Percentiles rank a stretch among this genome's conserved stretches.
Conservation (phyloP, 192 early-diverging fungal genomes). For the Cetraspora pellucida region DNA sequence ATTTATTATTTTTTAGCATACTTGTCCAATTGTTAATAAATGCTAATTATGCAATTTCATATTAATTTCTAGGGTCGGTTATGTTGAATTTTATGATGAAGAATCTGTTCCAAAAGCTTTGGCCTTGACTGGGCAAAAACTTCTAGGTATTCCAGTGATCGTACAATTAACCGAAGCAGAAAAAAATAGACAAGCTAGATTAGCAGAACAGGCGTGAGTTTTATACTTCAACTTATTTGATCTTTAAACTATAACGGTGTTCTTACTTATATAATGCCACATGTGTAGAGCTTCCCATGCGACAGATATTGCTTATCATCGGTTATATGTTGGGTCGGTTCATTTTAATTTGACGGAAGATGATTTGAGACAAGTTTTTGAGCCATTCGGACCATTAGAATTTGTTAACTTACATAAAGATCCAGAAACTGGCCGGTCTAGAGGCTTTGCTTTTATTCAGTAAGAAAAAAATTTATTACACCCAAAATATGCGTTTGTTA, state of each 20-base stretch:
- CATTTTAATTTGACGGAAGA: constrained; percentile 65
- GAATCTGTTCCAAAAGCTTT: constrained; percentile 83
- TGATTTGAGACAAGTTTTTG: constrained; percentile 81
- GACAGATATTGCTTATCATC: constrained; percentile 54
- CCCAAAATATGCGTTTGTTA: not conserved
- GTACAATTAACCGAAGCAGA: constrained; percentile 91
- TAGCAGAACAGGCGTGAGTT: constrained; percentile 59
- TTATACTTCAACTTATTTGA: not conserved
- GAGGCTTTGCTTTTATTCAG: constrained; percentile 82
- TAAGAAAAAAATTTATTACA: constrained; percentile 39
- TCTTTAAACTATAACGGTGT: too few species aligned
- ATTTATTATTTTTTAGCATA: not conserved
- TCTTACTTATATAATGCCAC: constrained; percentile 32
- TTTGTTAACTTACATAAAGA: constrained; percentile 81
- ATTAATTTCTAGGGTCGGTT: constrained; percentile 75
- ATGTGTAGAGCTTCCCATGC: constrained; percentile 33
- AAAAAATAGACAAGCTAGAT: constrained; percentile 81
- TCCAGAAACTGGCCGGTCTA: constrained; percentile 69
- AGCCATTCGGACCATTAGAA: constrained; percentile 83
- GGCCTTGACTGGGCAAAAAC: constrained; percentile 78
- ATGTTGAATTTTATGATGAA: constrained; percentile 94
- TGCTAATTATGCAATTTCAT: not conserved
- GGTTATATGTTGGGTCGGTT: constrained; percentile 67
- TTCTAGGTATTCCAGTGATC: constrained; percentile 92
- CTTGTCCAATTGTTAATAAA: too few species aligned